A percentile compares a stretch with the other conserved stretches of the same genome.
Evolutionary conservation across 2,329 filamentous ascomycete species (phyloP).

Genomic region (Chaetomium sp.): DNA sequence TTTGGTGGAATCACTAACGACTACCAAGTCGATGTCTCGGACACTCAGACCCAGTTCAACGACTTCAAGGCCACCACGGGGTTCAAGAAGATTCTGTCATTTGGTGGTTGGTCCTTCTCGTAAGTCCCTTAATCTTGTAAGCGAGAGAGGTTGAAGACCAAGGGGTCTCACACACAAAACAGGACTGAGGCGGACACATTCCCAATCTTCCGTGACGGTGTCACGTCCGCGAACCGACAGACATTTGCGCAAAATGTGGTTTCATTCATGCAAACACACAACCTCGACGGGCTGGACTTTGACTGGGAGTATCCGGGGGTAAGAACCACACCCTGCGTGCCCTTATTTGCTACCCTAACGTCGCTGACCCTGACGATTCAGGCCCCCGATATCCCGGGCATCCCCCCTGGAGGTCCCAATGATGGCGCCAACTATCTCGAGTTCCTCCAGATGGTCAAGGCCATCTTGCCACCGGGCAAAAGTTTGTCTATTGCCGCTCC

Average conservation of each 20-base stretch:
- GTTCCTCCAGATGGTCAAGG: conserved; percentile 35
- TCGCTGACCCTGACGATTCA: background rate
- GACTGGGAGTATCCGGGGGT: conserved; percentile 46
- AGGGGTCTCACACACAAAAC: too few relatives aligned
- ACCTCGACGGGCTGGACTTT: conserved; percentile 34
- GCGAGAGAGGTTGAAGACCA: background rate
- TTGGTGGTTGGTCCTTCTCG: conserved; percentile 31
- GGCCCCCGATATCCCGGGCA: conserved; percentile 39
- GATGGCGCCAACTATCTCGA: conserved; percentile 41
- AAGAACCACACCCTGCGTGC: conserved; percentile 11
- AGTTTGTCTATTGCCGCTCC: conserved; percentile 33
- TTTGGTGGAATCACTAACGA: conserved; percentile 34
- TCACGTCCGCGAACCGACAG: background rate
- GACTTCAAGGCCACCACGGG: background rate
- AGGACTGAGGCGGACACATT: background rate
- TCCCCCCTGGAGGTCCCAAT: conserved; percentile 29
- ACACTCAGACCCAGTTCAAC: conserved; percentile 25
- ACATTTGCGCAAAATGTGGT: conserved; percentile 43
- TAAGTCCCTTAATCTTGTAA: conserved; percentile 22
- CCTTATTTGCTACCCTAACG: too few relatives aligned
- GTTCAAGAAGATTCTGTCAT: conserved; percentile 28
- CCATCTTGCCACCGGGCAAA: conserved; percentile 19
- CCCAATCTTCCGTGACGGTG: background rate
- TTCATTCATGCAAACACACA: conserved; percentile 45
- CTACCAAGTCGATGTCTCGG: conserved; percentile 6